Percentiles rank a stretch among this genome's conserved stretches.
Conservation (phyloP, 345 rosid species). For the Arabis hirsuta region DNA sequence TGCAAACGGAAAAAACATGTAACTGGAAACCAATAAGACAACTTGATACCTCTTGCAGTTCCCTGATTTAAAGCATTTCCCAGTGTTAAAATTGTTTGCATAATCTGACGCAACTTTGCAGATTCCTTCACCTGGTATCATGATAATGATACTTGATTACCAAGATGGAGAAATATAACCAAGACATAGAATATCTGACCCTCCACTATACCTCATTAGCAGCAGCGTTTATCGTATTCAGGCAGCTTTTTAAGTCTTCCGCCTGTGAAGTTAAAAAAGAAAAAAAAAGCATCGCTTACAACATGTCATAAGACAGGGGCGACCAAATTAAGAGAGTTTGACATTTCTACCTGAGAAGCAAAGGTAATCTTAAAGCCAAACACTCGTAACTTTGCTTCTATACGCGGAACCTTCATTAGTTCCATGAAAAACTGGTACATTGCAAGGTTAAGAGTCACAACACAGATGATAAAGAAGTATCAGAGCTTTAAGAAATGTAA, state of each 20-base stretch:
- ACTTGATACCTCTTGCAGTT: constrained; percentile 80
- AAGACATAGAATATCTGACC: background rate
- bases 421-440: constrained; percentile 84
- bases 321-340: constrained; percentile 25
- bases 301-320: constrained; percentile 15
- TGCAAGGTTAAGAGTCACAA: constrained; percentile 37
- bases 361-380: constrained; percentile 94
- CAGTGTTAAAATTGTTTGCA: constrained; percentile 94
- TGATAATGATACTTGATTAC: constrained; percentile 29
- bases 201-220: constrained; percentile 70
- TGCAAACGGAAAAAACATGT: background rate
- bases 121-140: constrained; percentile 86
- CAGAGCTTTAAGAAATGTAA: constrained; percentile 35
- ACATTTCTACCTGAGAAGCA: constrained; percentile 70
- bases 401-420: constrained; percentile 95
- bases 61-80: constrained; percentile 99
- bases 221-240: constrained; percentile 71
- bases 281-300: constrained; percentile 20
- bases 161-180: constrained; percentile 30
- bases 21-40: constrained; percentile 11
- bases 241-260: constrained; percentile 73
- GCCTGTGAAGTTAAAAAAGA: constrained; percentile 50
- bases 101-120: constrained; percentile 86
- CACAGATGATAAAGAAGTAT: constrained; percentile 29
- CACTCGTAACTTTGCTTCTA: constrained; percentile 92